These are phyloP conservation scores for Cornus controversa DNA, from an alignment of 148 eudicot species.

Conservation along the genomic window DNA sequence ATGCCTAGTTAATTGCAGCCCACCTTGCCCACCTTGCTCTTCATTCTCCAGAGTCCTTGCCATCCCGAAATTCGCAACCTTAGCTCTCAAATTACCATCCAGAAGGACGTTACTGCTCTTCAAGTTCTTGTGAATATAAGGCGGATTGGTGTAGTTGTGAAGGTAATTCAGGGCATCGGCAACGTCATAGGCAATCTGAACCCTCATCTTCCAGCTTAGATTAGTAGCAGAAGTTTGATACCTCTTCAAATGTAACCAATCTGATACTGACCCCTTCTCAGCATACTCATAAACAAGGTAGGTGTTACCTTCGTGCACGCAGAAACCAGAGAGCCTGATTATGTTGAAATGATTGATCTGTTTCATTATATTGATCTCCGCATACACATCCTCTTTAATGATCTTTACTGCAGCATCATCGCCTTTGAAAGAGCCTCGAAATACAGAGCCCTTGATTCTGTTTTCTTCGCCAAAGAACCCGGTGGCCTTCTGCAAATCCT, in stretches of 20 bases:
- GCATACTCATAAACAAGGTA: constrained; percentile 77
- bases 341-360: constrained; percentile 73
- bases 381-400: constrained; percentile 60
- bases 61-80: constrained; percentile 65
- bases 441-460: constrained; percentile 61
- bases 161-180: constrained; percentile 75
- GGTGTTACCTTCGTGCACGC: constrained; percentile 63
- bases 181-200: constrained; percentile 61
- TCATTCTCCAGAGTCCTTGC: constrained; percentile 49
- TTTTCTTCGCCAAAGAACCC: constrained; percentile 45
- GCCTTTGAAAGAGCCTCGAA: constrained; percentile 57
- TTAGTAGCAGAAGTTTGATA: constrained; percentile 7
- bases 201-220: constrained; percentile 72
- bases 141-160: constrained; percentile 72
- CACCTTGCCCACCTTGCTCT: constrained; percentile 34
- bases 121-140: constrained; percentile 79
- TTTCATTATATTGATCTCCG: constrained; percentile 60
- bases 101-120: constrained; percentile 66
- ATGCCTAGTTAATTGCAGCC: constrained; percentile 54
- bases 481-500: constrained; percentile 57
- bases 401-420: constrained; percentile 67
- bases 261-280: constrained; percentile 56
- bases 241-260: constrained; percentile 39
- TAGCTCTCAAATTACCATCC: constrained; percentile 50
- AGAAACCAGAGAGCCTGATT: constrained; percentile 64